Percentiles rank a stretch among this genome's conserved stretches.
phyloP scores from a whole-genome alignment of 352 stramenopile genomes.

The Pseudoperonospora humuli region DNA sequence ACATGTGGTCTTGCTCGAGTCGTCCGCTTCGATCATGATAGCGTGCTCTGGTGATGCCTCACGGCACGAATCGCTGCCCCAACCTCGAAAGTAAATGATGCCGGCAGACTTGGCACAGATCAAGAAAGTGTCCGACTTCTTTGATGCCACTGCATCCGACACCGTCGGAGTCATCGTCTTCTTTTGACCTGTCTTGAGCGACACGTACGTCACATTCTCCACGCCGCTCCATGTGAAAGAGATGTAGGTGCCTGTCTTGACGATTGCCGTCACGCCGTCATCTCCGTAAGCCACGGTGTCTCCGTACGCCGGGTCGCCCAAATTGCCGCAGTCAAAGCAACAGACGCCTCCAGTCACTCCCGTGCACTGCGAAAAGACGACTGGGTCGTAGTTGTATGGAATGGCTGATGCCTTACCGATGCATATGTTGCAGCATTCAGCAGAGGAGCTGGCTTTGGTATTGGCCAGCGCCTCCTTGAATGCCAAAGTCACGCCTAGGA shows the following conservation, averaged over 20 bases:
- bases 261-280: conserved; percentile 46
- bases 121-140: conserved; percentile 37
- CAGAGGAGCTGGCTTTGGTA: conserved; percentile 9
- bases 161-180: conserved; percentile 45
- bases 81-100: conserved; percentile 52
- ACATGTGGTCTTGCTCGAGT: conserved; percentile 20
- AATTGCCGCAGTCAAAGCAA: conserved; percentile 57
- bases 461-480: conserved; percentile 5
- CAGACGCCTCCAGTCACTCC: conserved; percentile 41
- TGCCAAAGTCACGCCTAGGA: background rate
- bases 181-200: conserved; percentile 52
- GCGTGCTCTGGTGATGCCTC: conserved; percentile 41
- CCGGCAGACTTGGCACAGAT: conserved; percentile 49
- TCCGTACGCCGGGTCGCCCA: conserved; percentile 25
- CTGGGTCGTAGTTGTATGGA: conserved; percentile 56
- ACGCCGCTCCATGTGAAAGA: conserved; percentile 42
- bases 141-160: conserved; percentile 23
- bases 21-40: conserved; percentile 32
- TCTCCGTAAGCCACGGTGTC: conserved; percentile 23
- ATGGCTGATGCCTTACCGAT: conserved; percentile 51
- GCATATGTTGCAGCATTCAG: conserved; percentile 51
- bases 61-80: conserved; percentile 43
- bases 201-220: conserved; percentile 54
- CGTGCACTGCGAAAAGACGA: conserved; percentile 49
- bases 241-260: conserved; percentile 43